Conservation (phyloP, 176 grass and related monocot genomes). For the Oryza glumipatula region DNA sequence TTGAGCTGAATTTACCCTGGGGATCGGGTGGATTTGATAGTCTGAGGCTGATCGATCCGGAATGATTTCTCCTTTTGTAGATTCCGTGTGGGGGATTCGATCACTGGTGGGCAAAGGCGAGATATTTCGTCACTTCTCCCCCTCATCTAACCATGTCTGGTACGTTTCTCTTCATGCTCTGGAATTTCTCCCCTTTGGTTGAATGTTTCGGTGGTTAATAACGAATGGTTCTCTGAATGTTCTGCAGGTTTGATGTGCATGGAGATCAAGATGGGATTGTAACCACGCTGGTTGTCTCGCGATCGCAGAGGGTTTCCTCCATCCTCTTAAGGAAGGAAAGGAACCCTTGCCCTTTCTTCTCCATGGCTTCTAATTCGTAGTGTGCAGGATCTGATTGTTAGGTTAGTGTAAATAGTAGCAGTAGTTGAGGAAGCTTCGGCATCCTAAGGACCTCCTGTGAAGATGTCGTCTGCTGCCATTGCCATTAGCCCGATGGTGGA, state of each 20-base stretch:
- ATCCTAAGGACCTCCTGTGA: conserved; percentile 16
- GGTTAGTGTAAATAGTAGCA: conserved; percentile 56
- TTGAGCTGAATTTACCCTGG: not conserved
- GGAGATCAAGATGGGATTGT: conserved; percentile 33
- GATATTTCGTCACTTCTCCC: conserved; percentile 24
- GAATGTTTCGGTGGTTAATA: not conserved
- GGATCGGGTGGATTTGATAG: not conserved
- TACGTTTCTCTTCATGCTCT: conserved; percentile 7
- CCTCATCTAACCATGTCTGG: not conserved
- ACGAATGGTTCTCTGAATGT: not conserved
- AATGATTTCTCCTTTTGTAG: not conserved
- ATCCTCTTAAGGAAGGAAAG: conserved; percentile 58
- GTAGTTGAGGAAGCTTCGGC: conserved; percentile 32
- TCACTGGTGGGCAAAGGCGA: conserved; percentile 18
- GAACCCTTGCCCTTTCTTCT: conserved; percentile 35
- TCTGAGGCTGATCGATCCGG: not conserved
- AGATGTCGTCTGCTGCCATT: conserved; percentile 58
- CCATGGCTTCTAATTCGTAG: conserved; percentile 55
- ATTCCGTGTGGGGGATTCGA: not conserved
- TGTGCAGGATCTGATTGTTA: not conserved
- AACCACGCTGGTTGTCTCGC: conserved; percentile 29
- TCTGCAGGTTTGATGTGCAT: conserved; percentile 41
- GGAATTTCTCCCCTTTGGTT: not conserved
- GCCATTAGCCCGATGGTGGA: conserved; percentile 43
- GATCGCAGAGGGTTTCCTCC: conserved; percentile 51